These are phyloP conservation scores for Bipolaris bicolor DNA, from an alignment of 2,329 filamentous ascomycete genomes.

Conservation along the genomic window DNA sequence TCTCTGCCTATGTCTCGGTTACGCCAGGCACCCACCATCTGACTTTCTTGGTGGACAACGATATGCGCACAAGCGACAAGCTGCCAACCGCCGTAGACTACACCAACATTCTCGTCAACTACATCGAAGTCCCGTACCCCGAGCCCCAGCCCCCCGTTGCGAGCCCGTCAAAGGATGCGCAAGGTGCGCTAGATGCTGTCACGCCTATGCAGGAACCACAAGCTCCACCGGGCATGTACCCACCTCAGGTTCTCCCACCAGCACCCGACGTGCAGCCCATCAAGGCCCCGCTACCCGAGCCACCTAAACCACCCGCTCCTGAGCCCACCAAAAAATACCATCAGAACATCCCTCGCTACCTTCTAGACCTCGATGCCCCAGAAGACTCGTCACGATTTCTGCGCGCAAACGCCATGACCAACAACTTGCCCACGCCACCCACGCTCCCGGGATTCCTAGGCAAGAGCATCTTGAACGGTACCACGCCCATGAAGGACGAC, in stretches of 20 bases:
- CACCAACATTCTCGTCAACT: conserved; percentile 97
- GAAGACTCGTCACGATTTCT: conserved; percentile 79
- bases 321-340: conserved; percentile 65
- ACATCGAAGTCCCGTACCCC: conserved; percentile 88
- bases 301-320: conserved; percentile 35
- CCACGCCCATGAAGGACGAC: conserved; percentile 93
- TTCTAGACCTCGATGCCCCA: conserved; percentile 83
- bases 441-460: conserved; percentile 87
- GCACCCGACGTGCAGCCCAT: conserved; percentile 45
- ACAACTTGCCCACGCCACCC: conserved; percentile 82
- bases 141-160: conserved; percentile 58
- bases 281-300: conserved; percentile 33
- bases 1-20: conserved; percentile 80
- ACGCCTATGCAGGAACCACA: conserved; percentile 37
- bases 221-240: conserved; percentile 34
- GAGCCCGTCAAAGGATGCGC: conserved; percentile 25
- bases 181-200: conserved; percentile 26
- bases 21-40: conserved; percentile 95
- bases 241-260: conserved; percentile 51
- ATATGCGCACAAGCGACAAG: conserved; percentile 86
- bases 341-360: conserved; percentile 78
- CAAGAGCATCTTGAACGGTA: conserved; percentile 92
- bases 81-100: conserved; percentile 96
- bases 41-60: conserved; percentile 92
- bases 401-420: conserved; percentile 74